Evolutionary conservation across 2,329 filamentous ascomycete genomes (phyloP).

Genomic region (Stemphylium lycopersici): DNA sequence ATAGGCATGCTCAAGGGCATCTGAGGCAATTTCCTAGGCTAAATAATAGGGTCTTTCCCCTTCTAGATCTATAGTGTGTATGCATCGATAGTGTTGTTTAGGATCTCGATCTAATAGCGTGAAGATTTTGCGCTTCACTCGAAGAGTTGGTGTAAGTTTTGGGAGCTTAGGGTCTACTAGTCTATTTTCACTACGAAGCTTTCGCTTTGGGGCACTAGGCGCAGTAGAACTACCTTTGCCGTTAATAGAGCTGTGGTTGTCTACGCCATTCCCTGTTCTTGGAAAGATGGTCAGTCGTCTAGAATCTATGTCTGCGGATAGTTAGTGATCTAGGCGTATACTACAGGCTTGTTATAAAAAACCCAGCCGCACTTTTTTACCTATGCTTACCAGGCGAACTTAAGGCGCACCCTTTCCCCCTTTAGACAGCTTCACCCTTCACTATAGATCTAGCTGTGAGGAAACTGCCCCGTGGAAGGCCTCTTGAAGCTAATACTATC

Average conservation of each 20-base stretch:
- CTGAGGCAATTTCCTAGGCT: slow-evolving; percentile 6
- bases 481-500: slow-evolving; percentile 16
- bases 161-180: neutral
- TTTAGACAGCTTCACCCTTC: neutral
- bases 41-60: slow-evolving; percentile 13
- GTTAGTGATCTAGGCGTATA: neutral
- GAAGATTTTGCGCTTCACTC: slow-evolving; percentile 4
- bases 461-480: neutral
- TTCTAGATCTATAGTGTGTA: slow-evolving; percentile 17
- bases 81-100: slow-evolving; percentile 7
- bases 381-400: neutral
- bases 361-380: slow-evolving; percentile 1
- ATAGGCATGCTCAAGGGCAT: slow-evolving; percentile 2
- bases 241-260: neutral
- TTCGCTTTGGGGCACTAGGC: slow-evolving; percentile 1
- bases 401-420: neutral
- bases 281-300: slow-evolving; percentile 17
- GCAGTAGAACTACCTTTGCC: neutral
- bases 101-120: slow-evolving; percentile 9
- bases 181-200: neutral
- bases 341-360: slow-evolving; percentile 3
- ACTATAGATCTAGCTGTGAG: neutral
- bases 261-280: slow-evolving; percentile 2
- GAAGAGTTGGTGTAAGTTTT: neutral
- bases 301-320: slow-evolving; percentile 8